Conservation (phyloP, 306 rosid genomes). For the Trifolium pratense region DNA sequence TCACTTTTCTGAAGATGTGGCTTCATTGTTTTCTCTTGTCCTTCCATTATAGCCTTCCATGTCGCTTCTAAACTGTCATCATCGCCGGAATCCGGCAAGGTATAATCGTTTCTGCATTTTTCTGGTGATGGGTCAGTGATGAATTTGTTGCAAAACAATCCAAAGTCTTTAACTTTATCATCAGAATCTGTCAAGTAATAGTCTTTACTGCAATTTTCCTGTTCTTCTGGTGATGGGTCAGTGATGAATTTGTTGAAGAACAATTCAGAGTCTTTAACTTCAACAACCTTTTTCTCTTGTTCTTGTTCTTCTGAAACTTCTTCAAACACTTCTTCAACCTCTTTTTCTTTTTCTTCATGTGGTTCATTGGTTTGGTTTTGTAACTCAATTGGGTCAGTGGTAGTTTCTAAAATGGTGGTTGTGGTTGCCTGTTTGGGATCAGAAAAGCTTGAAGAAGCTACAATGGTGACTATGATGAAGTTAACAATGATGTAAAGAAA, state of each 20-base stretch:
- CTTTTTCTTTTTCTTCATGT: constrained; percentile 32
- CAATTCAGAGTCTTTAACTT: constrained; percentile 22
- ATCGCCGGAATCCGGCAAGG: constrained; percentile 35
- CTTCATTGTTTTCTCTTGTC: constrained; percentile 39
- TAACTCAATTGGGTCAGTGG: constrained; percentile 24
- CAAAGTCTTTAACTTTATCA: constrained; percentile 27
- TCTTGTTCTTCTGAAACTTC: constrained; percentile 4
- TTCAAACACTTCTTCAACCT: constrained; percentile 16
- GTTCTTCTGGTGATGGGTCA: constrained; percentile 41
- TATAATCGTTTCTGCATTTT: constrained; percentile 35
- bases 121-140: constrained; percentile 39
- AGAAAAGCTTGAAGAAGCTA: constrained; percentile 55
- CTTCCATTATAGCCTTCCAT: constrained; percentile 56
- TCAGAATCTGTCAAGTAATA: constrained; percentile 34
- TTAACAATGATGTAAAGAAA: constrained; percentile 67
- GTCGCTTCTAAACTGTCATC: constrained; percentile 53
- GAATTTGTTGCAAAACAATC: constrained; percentile 28
- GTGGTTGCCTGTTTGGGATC: constrained; percentile 27
- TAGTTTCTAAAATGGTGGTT: background rate
- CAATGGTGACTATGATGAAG: constrained; percentile 79
- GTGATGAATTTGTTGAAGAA: constrained; percentile 23
- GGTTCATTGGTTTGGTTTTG: constrained; percentile 36
- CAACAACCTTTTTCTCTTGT: constrained; percentile 28
- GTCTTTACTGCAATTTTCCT: constrained; percentile 38
- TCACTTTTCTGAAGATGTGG: constrained; percentile 55